Base-by-base conservation (phyloP, 768 basidiomycete species). In the Leccinum pellstonianum region DNA sequence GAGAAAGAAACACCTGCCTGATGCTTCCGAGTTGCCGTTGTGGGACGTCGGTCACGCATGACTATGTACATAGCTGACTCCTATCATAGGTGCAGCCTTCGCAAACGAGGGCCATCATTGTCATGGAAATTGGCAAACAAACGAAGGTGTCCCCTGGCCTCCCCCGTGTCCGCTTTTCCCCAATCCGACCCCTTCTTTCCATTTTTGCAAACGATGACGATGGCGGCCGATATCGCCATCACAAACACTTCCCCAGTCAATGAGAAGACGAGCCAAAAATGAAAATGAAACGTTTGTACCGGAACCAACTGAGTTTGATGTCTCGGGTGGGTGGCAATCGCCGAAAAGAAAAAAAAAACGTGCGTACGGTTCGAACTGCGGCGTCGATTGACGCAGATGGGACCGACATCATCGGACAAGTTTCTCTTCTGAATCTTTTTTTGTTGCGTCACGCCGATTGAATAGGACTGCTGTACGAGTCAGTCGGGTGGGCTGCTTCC, bases 361-460 rank as follows among this genome's bases (percentile, higher is more conserved):
- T 41, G 55, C 46, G 47, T n/a, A 25, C 21, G 29, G 5, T 25
- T 27, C 12, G 8, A 25, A 23, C 21, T 50, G 12, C 14, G 31
- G 27, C 9, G 14, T 35, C 31, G 52, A 52, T 27, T 52, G 31
- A 17, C 19, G 47, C 21, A 47, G 21, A 14, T 33, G 19, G 1
- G 19, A n/a, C 31, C 58, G 58, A 61, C 5, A 49, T 52, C 61
- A 59, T 49, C 61, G 61, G 59, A 61, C n/a, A 55, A 12, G 11
- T 17, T 27, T 54, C 41, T 43, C 41, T 43, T 43, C 41, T 41
- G n/a, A 41, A 4, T 41, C 9, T 25, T 17, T 9, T 41, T 41
- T 41, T 8, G n/a, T 46, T 46, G 43, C n/a, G n/a, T 46, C 43
- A 46, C 10, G n/a, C n/a, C 43, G n/a, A 46, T 11, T 46, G 43